A percentile compares a stretch with the other conserved stretches of the same genome.
These are phyloP conservation scores for Torulaspora maleeae DNA, from an alignment of 805 yeast genomes.

Conservation along the genomic window DNA sequence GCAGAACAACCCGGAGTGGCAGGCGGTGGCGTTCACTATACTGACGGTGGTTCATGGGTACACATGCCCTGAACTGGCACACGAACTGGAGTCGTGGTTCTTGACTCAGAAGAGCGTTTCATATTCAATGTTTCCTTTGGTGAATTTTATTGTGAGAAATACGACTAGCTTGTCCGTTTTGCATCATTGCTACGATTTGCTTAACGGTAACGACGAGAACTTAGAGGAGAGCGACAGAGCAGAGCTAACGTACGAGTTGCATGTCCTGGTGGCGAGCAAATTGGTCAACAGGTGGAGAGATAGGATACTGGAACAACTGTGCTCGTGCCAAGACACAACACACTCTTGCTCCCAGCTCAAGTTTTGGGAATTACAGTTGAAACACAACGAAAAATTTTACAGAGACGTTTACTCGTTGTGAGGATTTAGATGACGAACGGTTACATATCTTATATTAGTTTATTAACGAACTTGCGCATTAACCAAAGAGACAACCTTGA, in stretches of 20 bases:
- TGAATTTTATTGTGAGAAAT: conserved; percentile 17
- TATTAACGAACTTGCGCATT: conserved; percentile 73
- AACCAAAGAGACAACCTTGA: conserved; percentile 67
- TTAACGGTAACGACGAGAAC: conserved; percentile 10
- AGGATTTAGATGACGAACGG: neutral
- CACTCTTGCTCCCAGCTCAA: conserved; percentile 24
- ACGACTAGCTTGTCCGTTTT: conserved; percentile 15
- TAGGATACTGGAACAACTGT: conserved; percentile 22
- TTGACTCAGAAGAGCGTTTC: conserved; percentile 9
- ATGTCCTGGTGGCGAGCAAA: conserved; percentile 20
- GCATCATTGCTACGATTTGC: conserved; percentile 22
- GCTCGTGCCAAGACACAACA: conserved; percentile 23
- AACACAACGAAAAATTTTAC: conserved; percentile 23
- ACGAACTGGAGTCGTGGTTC: conserved; percentile 19
- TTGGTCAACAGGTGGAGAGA: conserved; percentile 28
- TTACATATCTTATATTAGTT: neutral
- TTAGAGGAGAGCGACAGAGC: conserved; percentile 19
- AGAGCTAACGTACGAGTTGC: conserved; percentile 19
- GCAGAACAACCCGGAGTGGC: conserved; percentile 13
- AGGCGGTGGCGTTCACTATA: conserved; percentile 13
- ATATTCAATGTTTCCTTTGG: conserved; percentile 20
- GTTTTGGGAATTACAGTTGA: conserved; percentile 28
- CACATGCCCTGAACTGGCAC: conserved; percentile 9
- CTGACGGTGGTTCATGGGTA: conserved; percentile 17
- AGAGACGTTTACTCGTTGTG: conserved; percentile 19